These are phyloP conservation scores for Fusarium oxysporum DNA, from an alignment of 2,329 filamentous ascomycete species.

Conservation along the genomic window DNA sequence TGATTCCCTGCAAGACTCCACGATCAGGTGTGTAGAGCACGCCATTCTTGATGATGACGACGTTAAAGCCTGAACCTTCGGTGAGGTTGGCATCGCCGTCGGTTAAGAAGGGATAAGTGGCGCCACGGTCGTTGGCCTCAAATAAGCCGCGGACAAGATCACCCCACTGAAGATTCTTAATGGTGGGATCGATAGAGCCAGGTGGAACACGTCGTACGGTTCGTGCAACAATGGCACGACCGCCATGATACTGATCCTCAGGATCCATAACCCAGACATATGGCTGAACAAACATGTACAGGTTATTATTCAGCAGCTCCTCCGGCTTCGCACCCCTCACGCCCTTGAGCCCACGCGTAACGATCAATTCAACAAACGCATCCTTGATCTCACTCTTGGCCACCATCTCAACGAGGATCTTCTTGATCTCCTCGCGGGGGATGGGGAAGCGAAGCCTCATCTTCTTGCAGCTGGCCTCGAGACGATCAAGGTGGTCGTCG, in stretches of 20 bases:
- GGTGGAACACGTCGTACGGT: constrained; percentile 59
- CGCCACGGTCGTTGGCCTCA: constrained; percentile 60
- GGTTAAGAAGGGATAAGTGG: constrained; percentile 61
- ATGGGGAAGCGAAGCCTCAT: constrained; percentile 58
- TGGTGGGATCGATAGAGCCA: constrained; percentile 61
- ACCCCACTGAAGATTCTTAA: constrained; percentile 65
- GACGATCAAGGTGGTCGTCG: constrained; percentile 59
- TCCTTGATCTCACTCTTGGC: constrained; percentile 59
- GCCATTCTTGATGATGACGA: constrained; percentile 58
- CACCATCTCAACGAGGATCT: constrained; percentile 58
- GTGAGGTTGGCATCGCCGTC: constrained; percentile 63
- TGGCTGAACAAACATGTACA: constrained; percentile 62
- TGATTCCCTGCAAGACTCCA: constrained; percentile 61
- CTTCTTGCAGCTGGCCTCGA: constrained; percentile 59
- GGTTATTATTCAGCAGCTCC: constrained; percentile 54
- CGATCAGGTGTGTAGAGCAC: constrained; percentile 59
- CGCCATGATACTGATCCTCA: constrained; percentile 54
- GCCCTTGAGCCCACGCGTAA: constrained; percentile 59
- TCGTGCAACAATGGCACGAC: constrained; percentile 57
- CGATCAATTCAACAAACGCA: constrained; percentile 63
- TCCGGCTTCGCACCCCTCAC: constrained; percentile 52
- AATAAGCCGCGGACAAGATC: constrained; percentile 59
- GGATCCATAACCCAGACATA: constrained; percentile 65
- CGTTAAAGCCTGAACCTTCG: constrained; percentile 63
- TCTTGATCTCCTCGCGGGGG: constrained; percentile 53